Evolutionary conservation across 768 basidiomycete genomes (phyloP), one percentile per base, ranked within the genome.

Genomic region (Astraeus odoratus): DNA sequence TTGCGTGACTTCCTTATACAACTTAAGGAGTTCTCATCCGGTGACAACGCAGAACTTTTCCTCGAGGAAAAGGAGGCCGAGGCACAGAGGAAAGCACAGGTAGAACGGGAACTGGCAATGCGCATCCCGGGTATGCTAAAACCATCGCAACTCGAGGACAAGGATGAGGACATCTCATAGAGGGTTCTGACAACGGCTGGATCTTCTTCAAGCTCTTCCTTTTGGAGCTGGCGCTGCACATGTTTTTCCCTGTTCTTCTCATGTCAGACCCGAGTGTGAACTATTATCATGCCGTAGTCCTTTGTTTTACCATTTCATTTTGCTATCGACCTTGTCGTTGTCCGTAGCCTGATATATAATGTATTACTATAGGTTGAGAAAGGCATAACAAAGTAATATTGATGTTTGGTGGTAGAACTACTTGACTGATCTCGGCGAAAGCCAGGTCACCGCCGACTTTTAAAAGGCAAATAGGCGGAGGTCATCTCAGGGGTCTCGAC

Each of bases 41-140:
- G 76, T 49, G 93, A 96, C 58, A 94, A 95, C 52, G 70, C 92
- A 8, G 96, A 97, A 52, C 72, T 97, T 29, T 97, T 75, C 69
- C 71, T 91, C 54, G 95, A 97, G 58, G 96, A 98, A 67, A 95
- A 92, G 67, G 94, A 97, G 63, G 76, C 78, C 3, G 95, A 95
- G 64, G 73, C 75, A 18, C 77, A 83, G 60, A 73, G 70, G 63
- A 85, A 87, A 68, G 81, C 79, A 0, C 79, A 86, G 52, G 86
- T 81, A 49, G 93, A 96, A 67, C 83, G 83, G 42, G 80, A 92
- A 68, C 77, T 84, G 29, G 92, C 93, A 20, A 86, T 89, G 76
- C 79, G 88, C 53, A 91, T 98, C 49, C 95, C 94, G n/a, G 96
- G 96, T 31, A 87, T 97, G 86, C 76, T 97, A 64, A 96, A 96